Conservation (phyloP, 2,329 filamentous ascomycete genomes). For the Trichoderma gracile region DNA sequence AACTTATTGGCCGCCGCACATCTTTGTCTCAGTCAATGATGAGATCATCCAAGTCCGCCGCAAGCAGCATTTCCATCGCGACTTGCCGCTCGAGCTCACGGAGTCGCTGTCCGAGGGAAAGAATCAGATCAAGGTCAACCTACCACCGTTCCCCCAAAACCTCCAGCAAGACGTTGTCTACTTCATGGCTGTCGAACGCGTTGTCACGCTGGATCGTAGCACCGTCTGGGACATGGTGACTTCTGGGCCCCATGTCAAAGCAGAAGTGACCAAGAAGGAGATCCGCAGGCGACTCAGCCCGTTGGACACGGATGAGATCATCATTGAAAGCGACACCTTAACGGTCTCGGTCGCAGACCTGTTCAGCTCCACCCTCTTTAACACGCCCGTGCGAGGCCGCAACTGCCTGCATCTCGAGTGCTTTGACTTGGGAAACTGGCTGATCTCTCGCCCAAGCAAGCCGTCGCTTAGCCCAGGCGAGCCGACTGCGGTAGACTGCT, state of each 20-base stretch:
- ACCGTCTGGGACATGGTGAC: conserved; percentile 45
- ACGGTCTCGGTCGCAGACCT: conserved; percentile 64
- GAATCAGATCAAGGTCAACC: conserved; percentile 63
- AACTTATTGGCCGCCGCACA: conserved; percentile 68
- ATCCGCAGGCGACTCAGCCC: conserved; percentile 55
- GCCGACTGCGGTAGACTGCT: conserved; percentile 65
- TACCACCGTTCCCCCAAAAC: conserved; percentile 36
- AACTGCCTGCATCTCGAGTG: conserved; percentile 79
- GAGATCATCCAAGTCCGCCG: conserved; percentile 59
- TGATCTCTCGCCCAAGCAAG: conserved; percentile 63
- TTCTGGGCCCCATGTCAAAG: conserved; percentile 42
- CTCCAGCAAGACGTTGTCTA: conserved; percentile 40
- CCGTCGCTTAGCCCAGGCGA: conserved; percentile 40
- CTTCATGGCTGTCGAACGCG: conserved; percentile 68
- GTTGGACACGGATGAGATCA: conserved; percentile 57
- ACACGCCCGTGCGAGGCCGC: conserved; percentile 68
- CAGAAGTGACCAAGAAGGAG: conserved; percentile 52
- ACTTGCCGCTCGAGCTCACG: conserved; percentile 76
- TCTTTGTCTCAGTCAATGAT: conserved; percentile 70
- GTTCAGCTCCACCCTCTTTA: conserved; percentile 65
- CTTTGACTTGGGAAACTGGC: conserved; percentile 84
- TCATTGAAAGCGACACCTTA: conserved; percentile 58
- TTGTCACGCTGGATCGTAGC: conserved; percentile 57
- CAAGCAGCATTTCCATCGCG: conserved; percentile 71
- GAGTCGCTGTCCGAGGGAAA: conserved; percentile 54